Evolutionary conservation across 495 filamentous ascomycete species (phyloP).

Genomic region (Penicillium steckii): DNA sequence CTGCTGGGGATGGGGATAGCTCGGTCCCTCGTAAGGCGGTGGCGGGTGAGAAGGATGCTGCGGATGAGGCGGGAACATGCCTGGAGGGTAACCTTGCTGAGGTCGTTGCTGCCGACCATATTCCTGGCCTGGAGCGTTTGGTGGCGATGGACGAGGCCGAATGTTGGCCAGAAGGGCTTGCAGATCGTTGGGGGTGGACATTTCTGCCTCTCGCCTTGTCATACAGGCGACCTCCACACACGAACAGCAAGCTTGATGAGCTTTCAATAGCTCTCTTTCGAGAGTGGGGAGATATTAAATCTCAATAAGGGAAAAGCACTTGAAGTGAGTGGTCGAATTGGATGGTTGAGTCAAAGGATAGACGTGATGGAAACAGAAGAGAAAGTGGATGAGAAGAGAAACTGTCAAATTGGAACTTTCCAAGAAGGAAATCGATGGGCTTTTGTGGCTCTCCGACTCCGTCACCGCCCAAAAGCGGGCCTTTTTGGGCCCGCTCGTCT

Average conservation of each 20-base stretch:
- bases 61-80: constrained; percentile 34
- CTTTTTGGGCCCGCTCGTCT: too few relatives aligned
- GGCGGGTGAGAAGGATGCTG: constrained; percentile 18
- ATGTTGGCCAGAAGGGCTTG: constrained; percentile 50
- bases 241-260: constrained; percentile 28
- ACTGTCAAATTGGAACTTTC: not conserved
- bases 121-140: constrained; percentile 36
- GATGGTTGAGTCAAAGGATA: constrained; percentile 3
- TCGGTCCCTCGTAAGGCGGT: constrained; percentile 36
- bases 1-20: constrained; percentile 34
- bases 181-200: constrained; percentile 51
- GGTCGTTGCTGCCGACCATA: constrained; percentile 28
- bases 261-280: constrained; percentile 40
- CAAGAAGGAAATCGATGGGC: not conserved
- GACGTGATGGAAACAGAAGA: not conserved
- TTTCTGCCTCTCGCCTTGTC: constrained; percentile 45
- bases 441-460: not conserved
- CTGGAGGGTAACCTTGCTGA: constrained; percentile 28
- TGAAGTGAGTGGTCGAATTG: constrained; percentile 4
- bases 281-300: constrained; percentile 28
- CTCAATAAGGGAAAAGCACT: not conserved
- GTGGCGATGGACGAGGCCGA: constrained; percentile 41
- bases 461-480: not conserved
- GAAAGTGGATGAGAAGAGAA: not conserved
- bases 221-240: constrained; percentile 30